Percentiles rank a stretch among this genome's conserved stretches.
Conservation (phyloP, 768 basidiomycete species). For the Leucocoprinus birnbaumii region DNA sequence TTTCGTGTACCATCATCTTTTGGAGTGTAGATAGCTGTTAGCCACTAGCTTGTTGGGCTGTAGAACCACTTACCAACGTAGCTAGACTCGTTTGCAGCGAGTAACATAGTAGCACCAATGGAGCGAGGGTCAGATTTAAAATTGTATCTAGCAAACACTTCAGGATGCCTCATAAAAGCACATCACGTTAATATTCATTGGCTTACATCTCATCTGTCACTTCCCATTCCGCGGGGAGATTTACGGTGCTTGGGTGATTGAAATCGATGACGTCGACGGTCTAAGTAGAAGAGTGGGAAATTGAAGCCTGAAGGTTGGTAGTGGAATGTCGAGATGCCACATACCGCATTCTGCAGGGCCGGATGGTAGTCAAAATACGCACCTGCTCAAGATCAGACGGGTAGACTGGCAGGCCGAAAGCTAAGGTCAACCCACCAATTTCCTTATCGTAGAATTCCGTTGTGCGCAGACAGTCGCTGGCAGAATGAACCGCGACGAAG, state of each 20-base stretch:
- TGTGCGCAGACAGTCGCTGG: constrained; percentile 57
- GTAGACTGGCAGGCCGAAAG: background rate
- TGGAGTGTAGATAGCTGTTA: background rate
- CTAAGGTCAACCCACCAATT: constrained; percentile 41
- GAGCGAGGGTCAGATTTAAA: constrained; percentile 69
- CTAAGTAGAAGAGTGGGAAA: constrained; percentile 23
- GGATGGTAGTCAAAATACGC: constrained; percentile 76
- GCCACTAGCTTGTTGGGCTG: no score
- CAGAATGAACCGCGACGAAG: constrained; percentile 67
- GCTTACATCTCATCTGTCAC: constrained; percentile 63
- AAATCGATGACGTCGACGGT: constrained; percentile 55
- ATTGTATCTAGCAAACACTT: constrained; percentile 49
- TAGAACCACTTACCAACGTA: constrained; percentile 42
- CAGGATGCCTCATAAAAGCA: background rate
- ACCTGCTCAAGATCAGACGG: constrained; percentile 28
- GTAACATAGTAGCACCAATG: constrained; percentile 58
- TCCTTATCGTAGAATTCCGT: constrained; percentile 55
- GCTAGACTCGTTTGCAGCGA: constrained; percentile 64
- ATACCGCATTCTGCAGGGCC: constrained; percentile 58
- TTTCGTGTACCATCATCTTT: constrained; percentile 45
- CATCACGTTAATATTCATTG: background rate
- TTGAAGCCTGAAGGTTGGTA: background rate
- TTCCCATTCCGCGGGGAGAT: constrained; percentile 49
- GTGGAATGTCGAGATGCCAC: constrained; percentile 17
- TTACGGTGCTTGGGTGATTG: constrained; percentile 60